Percentiles rank a stretch among this genome's conserved stretches.
Conservation (phyloP, 192 early-diverging fungal genomes). For the Allomyces macrogynus region DNA sequence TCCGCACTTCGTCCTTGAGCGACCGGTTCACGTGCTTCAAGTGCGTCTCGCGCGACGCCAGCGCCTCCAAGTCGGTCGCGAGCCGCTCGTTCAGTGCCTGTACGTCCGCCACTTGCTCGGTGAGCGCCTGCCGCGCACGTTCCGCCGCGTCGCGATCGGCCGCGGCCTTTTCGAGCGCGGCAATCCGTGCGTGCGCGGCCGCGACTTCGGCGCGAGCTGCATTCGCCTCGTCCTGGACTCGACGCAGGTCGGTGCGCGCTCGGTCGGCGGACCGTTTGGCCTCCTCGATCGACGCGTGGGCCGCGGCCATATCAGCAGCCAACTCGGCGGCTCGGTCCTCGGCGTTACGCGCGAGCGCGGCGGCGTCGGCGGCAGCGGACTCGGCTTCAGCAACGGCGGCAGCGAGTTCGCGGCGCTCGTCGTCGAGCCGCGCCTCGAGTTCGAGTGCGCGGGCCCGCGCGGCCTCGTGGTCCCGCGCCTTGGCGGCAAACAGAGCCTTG, state of each 20-base stretch:
- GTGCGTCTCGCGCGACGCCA: background rate
- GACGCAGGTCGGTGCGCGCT: no score
- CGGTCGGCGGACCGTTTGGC: no score
- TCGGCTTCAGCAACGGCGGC: background rate
- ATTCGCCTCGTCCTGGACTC: background rate
- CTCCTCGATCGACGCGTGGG: no score
- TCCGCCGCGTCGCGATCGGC: background rate
- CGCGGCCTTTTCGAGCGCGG: background rate
- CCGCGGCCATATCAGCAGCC: background rate
- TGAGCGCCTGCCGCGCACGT: background rate
- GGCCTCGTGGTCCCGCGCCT: background rate
- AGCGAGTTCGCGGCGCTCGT: background rate
- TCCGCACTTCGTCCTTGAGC: background rate
- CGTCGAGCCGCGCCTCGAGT: background rate
- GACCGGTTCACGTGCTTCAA: background rate
- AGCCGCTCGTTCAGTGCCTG: background rate
- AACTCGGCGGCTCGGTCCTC: background rate
- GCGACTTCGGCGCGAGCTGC: background rate
- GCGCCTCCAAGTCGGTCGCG: background rate
- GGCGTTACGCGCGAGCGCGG: background rate
- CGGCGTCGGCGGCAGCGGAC: background rate
- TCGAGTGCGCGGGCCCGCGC: background rate
- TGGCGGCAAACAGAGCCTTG: background rate
- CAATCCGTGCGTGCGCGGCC: background rate
- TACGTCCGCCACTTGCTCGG: background rate